These are phyloP conservation scores for Pseudozyma tsukubaensis DNA, from an alignment of 1,284 basidiomycete genomes.

Conservation along the genomic window DNA sequence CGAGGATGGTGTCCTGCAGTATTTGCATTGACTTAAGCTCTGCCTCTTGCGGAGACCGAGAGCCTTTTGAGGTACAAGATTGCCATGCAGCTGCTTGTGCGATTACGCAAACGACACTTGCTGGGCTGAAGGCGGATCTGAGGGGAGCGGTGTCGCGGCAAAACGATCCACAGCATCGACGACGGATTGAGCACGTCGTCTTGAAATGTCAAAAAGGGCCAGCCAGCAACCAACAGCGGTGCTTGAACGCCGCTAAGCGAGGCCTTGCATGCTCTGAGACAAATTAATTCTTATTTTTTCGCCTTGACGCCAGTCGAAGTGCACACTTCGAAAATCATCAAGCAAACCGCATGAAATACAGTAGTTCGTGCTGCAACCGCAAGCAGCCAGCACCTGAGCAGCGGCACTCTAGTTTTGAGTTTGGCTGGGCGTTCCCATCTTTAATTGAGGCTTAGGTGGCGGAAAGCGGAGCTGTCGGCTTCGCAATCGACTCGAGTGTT, in stretches of 20 bases:
- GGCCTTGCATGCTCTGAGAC: conserved; percentile 21
- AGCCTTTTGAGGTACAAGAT: too few species aligned
- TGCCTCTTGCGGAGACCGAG: too few species aligned
- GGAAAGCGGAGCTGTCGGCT: conserved; percentile 1
- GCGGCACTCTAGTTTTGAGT: neutral
- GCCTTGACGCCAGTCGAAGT: neutral
- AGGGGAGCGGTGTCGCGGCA: neutral
- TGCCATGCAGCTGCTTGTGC: too few species aligned
- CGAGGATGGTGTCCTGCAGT: too few species aligned
- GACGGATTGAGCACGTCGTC: neutral
- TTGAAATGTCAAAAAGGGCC: too few species aligned
- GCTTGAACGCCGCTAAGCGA: conserved; percentile 22
- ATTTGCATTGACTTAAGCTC: neutral
- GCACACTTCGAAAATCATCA: too few species aligned
- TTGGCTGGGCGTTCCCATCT: neutral
- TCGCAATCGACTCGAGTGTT: too few species aligned
- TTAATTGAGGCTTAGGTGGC: neutral
- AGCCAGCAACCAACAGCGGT: neutral
- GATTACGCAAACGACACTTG: too few species aligned
- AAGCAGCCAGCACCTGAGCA: too few species aligned
- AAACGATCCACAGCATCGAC: neutral
- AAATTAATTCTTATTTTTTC: conserved; percentile 1
- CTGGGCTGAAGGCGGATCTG: neutral
- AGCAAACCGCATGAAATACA: neutral
- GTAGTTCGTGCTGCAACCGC: too few species aligned